Evolutionary conservation across 768 basidiomycete species (phyloP).

Genomic region (Xerocomus brunneocitrinus): DNA sequence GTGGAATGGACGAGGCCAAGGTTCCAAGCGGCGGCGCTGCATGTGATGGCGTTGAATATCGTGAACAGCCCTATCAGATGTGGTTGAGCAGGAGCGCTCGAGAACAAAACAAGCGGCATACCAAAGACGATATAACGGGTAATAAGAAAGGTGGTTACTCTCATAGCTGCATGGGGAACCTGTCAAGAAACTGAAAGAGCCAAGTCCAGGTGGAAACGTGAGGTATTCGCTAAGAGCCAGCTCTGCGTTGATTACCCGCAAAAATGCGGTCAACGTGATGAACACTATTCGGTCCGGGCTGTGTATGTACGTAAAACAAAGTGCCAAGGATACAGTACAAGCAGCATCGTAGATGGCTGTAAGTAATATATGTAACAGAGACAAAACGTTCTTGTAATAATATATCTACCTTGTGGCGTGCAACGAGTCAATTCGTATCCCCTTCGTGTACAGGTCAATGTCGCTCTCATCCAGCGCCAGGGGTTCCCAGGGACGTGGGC

Average conservation of each 20-base stretch:
- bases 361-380: background rate
- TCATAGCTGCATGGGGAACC: slow-evolving; percentile 31
- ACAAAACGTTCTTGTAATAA: slow-evolving; percentile 13
- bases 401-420: slow-evolving; percentile 9
- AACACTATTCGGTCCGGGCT: slow-evolving; percentile 8
- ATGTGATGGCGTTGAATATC: slow-evolving; percentile 59
- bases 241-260: background rate
- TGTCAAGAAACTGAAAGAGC: slow-evolving; percentile 8
- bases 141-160: slow-evolving; percentile 38
- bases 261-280: slow-evolving; percentile 6
- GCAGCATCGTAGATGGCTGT: too few relatives aligned
- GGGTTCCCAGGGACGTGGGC: slow-evolving; percentile 10
- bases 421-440: background rate
- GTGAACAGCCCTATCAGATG: slow-evolving; percentile 48
- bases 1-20: slow-evolving; percentile 42
- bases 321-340: background rate
- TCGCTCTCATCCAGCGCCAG: slow-evolving; percentile 5
- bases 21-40: slow-evolving; percentile 69
- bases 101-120: slow-evolving; percentile 20
- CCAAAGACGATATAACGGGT: slow-evolving; percentile 61
- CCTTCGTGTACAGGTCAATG: slow-evolving; percentile 3
- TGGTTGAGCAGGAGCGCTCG: slow-evolving; percentile 1
- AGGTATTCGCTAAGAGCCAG: background rate
- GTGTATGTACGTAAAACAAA: slow-evolving; percentile 4
- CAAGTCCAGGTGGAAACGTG: slow-evolving; percentile 19